phyloP scores from a whole-genome alignment of 352 stramenopile species.

The Globisporangium echinulatum region DNA sequence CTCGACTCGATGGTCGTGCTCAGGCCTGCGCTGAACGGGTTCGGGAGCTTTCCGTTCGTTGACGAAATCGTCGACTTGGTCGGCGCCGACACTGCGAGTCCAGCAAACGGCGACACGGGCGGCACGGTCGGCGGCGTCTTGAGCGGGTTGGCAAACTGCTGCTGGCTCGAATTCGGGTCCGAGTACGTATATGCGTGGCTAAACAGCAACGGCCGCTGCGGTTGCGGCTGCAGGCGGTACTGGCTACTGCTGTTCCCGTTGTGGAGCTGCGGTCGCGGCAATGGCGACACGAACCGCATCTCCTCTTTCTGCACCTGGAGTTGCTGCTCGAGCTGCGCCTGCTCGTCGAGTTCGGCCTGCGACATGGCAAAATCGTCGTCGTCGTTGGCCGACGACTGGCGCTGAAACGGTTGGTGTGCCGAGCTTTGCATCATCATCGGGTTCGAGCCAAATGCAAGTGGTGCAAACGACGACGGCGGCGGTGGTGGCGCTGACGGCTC shows the following conservation, averaged over 20 bases:
- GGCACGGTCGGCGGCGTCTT: constrained; percentile 47
- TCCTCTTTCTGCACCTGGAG: constrained; percentile 69
- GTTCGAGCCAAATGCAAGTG: constrained; percentile 11
- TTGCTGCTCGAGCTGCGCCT: constrained; percentile 67
- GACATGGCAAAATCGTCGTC: constrained; percentile 33
- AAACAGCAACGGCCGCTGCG: constrained; percentile 21
- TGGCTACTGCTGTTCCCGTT: constrained; percentile 16
- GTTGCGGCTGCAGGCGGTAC: constrained; percentile 12
- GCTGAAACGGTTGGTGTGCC: constrained; percentile 7
- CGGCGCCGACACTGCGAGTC: constrained; percentile 61
- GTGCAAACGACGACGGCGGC: constrained; percentile 6
- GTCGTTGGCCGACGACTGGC: background rate
- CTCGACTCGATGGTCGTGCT: constrained; percentile 52
- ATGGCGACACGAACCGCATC: constrained; percentile 66
- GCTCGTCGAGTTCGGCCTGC: constrained; percentile 48
- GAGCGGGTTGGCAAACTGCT: constrained; percentile 22
- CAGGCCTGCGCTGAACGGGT: constrained; percentile 38
- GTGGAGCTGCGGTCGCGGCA: constrained; percentile 34
- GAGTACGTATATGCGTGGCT: constrained; percentile 62
- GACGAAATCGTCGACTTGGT: constrained; percentile 30
- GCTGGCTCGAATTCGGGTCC: constrained; percentile 32
- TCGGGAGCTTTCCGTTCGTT: constrained; percentile 26
- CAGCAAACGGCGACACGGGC: constrained; percentile 64
- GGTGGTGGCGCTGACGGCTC: background rate
- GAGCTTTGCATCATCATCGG: constrained; percentile 16